phyloP scores from a whole-genome alignment of 164 flowering plant species.

The Buxus sempervirens region DNA sequence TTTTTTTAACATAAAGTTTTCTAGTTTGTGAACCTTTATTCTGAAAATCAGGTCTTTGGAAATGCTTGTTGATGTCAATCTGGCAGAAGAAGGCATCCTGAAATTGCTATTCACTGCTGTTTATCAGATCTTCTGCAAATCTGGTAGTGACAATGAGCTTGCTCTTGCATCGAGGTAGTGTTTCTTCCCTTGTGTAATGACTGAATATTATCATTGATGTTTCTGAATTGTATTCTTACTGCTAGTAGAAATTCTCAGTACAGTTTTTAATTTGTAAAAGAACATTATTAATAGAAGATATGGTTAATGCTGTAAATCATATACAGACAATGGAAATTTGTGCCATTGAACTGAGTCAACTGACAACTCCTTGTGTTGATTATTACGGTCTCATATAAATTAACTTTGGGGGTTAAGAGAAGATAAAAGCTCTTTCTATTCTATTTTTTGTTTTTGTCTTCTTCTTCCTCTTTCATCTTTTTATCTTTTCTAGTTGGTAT shows the following conservation, averaged over 20 bases:
- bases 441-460: too few species aligned
- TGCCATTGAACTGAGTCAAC: background rate
- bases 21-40: too few species aligned
- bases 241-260: background rate
- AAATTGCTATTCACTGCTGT: slow-evolving; percentile 70
- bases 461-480: too few species aligned
- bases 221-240: background rate
- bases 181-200: background rate
- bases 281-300: background rate
- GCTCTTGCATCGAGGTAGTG: slow-evolving; percentile 80
- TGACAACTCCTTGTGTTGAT: background rate
- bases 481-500: too few species aligned
- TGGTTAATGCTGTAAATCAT: background rate
- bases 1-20: too few species aligned
- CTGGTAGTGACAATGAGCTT: slow-evolving; percentile 64
- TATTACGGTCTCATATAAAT: too few species aligned
- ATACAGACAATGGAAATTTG: background rate
- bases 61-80: slow-evolving; percentile 65
- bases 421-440: too few species aligned
- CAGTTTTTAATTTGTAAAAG: background rate
- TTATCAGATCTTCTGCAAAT: slow-evolving; percentile 49
- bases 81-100: slow-evolving; percentile 89
- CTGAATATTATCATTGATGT: background rate
- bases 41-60: slow-evolving; percentile 66
- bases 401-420: too few species aligned